Conservation (phyloP, 1,139 yeast genomes). For the Blastobotrys aristatus region DNA sequence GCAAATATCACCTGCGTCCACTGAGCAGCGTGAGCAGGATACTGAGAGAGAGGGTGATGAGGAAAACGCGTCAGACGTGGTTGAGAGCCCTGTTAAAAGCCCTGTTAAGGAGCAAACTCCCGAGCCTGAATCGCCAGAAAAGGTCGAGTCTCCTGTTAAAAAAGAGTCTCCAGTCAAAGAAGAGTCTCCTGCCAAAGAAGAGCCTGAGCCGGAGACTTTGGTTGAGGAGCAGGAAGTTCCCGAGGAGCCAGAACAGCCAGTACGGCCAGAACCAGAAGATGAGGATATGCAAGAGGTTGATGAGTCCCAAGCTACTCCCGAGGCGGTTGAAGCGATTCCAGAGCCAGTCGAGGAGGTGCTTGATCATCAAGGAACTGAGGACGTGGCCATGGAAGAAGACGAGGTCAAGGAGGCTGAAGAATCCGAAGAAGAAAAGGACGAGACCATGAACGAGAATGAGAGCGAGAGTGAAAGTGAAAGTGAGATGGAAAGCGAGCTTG, state of each 20-base stretch:
- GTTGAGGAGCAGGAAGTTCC: neutral
- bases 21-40: neutral
- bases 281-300: neutral
- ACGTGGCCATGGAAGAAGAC: neutral
- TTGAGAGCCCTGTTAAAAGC: neutral
- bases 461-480: neutral
- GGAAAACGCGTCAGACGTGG: neutral
- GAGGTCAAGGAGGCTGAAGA: neutral
- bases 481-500: slow-evolving; percentile 1
- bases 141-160: neutral
- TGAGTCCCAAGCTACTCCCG: neutral
- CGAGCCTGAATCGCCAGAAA: neutral
- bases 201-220: neutral
- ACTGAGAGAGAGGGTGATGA: neutral
- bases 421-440: neutral
- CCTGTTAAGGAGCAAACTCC: neutral
- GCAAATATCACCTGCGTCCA: too few relatives aligned
- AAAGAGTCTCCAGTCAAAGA: neutral
- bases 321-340: neutral
- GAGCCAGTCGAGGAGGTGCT: neutral
- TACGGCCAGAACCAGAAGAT: neutral
- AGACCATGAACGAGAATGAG: neutral
- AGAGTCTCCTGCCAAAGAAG: neutral
- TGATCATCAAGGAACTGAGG: neutral
- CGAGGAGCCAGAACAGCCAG: neutral